phyloP scores from a whole-genome alignment of 768 basidiomycete genomes.

The Calocera viscosa region DNA sequence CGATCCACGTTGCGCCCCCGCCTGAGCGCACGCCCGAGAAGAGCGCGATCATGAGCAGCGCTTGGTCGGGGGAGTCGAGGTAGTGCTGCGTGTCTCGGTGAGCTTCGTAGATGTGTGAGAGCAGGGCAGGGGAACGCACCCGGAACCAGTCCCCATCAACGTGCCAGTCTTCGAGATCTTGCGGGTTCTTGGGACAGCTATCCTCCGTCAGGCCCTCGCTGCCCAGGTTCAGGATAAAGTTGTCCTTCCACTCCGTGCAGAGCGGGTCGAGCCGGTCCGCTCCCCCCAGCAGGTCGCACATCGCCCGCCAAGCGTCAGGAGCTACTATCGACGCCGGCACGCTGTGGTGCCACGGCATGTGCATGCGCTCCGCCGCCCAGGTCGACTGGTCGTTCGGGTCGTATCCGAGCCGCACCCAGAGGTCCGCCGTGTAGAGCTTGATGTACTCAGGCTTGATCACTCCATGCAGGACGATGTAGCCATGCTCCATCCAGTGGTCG shows the following conservation, averaged over 20 bases:
- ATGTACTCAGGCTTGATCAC: constrained; percentile 39
- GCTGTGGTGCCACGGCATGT: constrained; percentile 43
- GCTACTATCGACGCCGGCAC: constrained; percentile 39
- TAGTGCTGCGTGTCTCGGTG: constrained; percentile 22
- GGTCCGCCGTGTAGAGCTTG: constrained; percentile 9
- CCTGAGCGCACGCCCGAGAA: constrained; percentile 43
- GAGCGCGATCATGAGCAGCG: constrained; percentile 47
- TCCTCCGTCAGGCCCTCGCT: constrained; percentile 26
- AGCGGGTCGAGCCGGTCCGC: constrained; percentile 40
- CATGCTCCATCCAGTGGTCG: constrained; percentile 43
- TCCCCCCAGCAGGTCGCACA: constrained; percentile 49
- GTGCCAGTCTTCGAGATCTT: constrained; percentile 50
- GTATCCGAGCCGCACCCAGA: constrained; percentile 22
- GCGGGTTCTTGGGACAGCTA: constrained; percentile 29
- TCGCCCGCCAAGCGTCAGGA: constrained; percentile 46
- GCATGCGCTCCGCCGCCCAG: constrained; percentile 38
- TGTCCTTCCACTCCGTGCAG: constrained; percentile 35
- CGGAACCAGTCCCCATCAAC: constrained; percentile 19
- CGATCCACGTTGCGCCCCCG: constrained; percentile 50
- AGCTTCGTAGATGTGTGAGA: neutral
- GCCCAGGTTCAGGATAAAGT: constrained; percentile 53
- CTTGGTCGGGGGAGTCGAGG: constrained; percentile 56
- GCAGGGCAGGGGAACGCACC: neutral
- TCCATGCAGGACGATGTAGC: constrained; percentile 40
- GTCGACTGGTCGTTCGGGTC: constrained; percentile 43